Evolutionary conservation across 139 green algal species (phyloP).

Genomic region (Yamagishiella unicocca): DNA sequence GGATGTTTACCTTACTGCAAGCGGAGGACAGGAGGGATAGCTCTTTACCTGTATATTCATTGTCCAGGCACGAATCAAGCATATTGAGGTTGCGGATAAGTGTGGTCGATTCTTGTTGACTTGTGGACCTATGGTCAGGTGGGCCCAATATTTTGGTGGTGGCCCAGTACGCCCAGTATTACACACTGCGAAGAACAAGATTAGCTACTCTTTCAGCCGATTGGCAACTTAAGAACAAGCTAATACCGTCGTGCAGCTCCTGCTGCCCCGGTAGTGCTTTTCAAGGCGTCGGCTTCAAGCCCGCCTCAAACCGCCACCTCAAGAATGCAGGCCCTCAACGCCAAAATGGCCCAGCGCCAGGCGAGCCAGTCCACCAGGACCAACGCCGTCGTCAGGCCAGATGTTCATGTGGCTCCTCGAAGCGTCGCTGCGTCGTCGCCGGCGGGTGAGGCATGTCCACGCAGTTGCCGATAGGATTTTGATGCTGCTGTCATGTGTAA

Average conservation of each 20-base stretch:
- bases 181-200: neutral
- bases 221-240: constrained; percentile 8
- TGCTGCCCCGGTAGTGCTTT: constrained; percentile 1
- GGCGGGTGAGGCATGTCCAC: neutral
- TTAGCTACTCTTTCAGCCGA: neutral
- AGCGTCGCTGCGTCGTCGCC: neutral
- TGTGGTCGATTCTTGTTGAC: too few relatives aligned
- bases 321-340: constrained; percentile 37
- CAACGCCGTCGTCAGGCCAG: neutral
- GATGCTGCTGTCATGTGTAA: neutral
- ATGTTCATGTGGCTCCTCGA: neutral
- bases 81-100: too few relatives aligned
- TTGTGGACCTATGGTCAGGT: too few relatives aligned
- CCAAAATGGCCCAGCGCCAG: constrained; percentile 34
- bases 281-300: constrained; percentile 18
- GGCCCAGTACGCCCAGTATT: neutral
- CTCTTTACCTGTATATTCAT: too few relatives aligned
- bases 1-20: too few relatives aligned
- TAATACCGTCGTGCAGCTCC: too few relatives aligned
- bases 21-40: too few relatives aligned
- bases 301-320: constrained; percentile 20
- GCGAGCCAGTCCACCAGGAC: neutral
- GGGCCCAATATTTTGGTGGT: constrained; percentile 4
- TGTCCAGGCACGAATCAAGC: too few relatives aligned
- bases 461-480: neutral